Evolutionary conservation across 2,329 filamentous ascomycete species (phyloP).

Genomic region (Alternaria ventricosa): DNA sequence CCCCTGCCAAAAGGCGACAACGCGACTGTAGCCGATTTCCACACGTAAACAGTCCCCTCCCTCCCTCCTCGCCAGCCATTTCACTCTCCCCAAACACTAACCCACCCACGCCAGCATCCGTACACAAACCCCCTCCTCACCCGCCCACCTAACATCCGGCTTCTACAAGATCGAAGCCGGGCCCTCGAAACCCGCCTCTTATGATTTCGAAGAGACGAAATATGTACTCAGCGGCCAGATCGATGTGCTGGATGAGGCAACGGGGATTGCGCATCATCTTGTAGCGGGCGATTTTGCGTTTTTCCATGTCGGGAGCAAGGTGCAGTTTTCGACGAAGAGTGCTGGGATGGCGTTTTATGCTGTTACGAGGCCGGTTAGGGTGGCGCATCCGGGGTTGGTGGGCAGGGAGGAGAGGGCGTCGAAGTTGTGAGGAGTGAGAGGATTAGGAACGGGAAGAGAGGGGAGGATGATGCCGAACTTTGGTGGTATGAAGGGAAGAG

Average conservation of each 20-base stretch:
- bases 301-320: constrained; percentile 26
- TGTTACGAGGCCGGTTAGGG: constrained; percentile 21
- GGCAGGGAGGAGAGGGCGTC: constrained; percentile 17
- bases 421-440: constrained; percentile 17
- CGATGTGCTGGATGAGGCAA: constrained; percentile 26
- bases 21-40: constrained; percentile 30
- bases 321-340: constrained; percentile 29
- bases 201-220: constrained; percentile 28
- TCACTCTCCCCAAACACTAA: background rate
- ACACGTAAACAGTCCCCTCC: constrained; percentile 10
- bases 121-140: constrained; percentile 20
- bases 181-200: constrained; percentile 18
- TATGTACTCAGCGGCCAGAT: constrained; percentile 28
- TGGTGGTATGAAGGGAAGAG: too few species aligned
- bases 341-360: constrained; percentile 30
- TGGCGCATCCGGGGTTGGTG: constrained; percentile 17
- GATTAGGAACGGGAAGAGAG: too few species aligned
- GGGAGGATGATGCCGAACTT: too few species aligned
- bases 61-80: background rate
- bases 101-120: constrained; percentile 10
- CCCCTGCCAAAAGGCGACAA: constrained; percentile 22
- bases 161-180: constrained; percentile 31
- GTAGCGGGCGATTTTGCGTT: constrained; percentile 30
- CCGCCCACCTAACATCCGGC: constrained; percentile 24
- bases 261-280: constrained; percentile 24